Base-by-base conservation (phyloP, 1,284 basidiomycete species). In the Sanghuangporus baumii region DNA sequence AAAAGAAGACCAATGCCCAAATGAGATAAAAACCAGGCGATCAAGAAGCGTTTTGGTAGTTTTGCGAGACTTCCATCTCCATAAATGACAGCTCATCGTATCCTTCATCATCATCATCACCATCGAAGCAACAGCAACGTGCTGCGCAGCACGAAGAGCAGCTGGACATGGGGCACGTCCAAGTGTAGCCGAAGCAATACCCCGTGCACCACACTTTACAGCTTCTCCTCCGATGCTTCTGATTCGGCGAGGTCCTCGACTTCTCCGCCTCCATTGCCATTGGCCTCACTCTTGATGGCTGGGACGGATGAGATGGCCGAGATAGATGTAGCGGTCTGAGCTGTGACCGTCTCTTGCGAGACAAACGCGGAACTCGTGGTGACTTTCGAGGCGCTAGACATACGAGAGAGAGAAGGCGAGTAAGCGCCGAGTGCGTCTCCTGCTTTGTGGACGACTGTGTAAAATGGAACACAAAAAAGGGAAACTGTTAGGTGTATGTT, bases 301-400 rank as follows among this genome's bases (percentile, higher is more conserved):
- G 23, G 2, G 23, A 23, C 23, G 23, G 23, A 23, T 23, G 23
- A 23, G 23, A 23, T 23, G 23, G 23, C 23, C 23, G 23, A 41
- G 40, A 41, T 2, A 23, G 23, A 23, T 23, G 46, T 16, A 34
- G 52, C 11, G 52, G 26, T 46, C 50, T 61, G n/a, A 18, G 16
- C 14, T 34, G 43, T 55, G 41, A 55, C 26, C 7, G 51, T 61
- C 16, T 55, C 37, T 9, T 61, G 9, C 4, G 52, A 55, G 59
- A 61, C 59, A 26, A 46, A 2, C n/a, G 38, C 46, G 6, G 56
- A 46, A 36, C 55, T 56, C 12, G 40, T 46, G 11, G 26, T 61
- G 55, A 56, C 36, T 54, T 54, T 54, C 47, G 61, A 63, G 48
- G 34, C 16, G 38, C 48, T 63, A 59, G 56, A 59, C 57, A 59